Conservation (phyloP, 345 rosid genomes). For the Cardamine chenopodiifolia region DNA sequence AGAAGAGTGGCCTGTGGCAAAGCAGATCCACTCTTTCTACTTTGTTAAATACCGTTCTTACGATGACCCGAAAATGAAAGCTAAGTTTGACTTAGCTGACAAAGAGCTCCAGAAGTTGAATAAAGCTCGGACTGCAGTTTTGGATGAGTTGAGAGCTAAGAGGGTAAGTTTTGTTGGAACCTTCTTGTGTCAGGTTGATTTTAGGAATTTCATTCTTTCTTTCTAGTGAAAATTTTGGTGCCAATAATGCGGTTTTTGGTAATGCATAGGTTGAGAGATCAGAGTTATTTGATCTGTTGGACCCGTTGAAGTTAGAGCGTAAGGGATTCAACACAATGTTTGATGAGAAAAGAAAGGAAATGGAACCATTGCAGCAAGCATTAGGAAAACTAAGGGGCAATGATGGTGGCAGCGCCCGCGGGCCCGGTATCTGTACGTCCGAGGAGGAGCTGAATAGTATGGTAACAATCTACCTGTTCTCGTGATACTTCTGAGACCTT, state of each 20-base stretch:
- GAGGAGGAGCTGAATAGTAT: constrained; percentile 80
- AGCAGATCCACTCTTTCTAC: constrained; percentile 66
- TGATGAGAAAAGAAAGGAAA: constrained; percentile 72
- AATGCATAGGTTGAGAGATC: constrained; percentile 48
- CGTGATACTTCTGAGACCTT: neutral
- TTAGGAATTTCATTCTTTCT: neutral
- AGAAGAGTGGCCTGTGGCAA: constrained; percentile 83
- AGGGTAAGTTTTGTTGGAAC: constrained; percentile 54
- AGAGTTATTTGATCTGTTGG: constrained; percentile 48
- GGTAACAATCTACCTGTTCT: constrained; percentile 49
- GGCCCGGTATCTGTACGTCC: constrained; percentile 71
- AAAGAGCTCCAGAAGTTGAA: constrained; percentile 57
- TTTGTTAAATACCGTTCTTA: constrained; percentile 55
- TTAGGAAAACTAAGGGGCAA: constrained; percentile 69
- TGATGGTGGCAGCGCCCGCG: constrained; percentile 38
- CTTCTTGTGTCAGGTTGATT: neutral
- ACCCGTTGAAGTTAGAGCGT: constrained; percentile 55
- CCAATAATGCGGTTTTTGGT: neutral
- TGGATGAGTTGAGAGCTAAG: constrained; percentile 55
- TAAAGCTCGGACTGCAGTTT: constrained; percentile 46
- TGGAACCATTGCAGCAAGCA: constrained; percentile 88
- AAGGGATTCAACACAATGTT: constrained; percentile 55
- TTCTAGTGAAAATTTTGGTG: neutral
- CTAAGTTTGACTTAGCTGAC: constrained; percentile 67
- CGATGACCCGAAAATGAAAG: constrained; percentile 66